Conservation (phyloP, 1,139 yeast genomes). For the Geotrichum aggregatum region DNA sequence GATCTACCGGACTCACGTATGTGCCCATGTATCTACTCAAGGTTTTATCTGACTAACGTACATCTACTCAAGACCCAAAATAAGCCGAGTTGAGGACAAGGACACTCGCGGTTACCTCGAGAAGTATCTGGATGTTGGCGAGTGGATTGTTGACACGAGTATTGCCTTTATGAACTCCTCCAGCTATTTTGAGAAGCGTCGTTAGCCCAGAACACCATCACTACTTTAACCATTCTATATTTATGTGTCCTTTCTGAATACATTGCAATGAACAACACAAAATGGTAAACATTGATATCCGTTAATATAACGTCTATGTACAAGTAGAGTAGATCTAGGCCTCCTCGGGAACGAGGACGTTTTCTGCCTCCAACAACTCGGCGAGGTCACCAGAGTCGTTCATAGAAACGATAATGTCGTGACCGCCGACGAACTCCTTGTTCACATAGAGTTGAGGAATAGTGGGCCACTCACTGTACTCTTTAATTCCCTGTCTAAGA, state of each 20-base stretch:
- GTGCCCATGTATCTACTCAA: conserved; percentile 26
- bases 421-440: conserved; percentile 92
- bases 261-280: neutral
- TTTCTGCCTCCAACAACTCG: conserved; percentile 71
- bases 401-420: conserved; percentile 91
- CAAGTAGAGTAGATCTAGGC: conserved; percentile 1
- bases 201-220: neutral
- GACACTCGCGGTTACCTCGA: conserved; percentile 57
- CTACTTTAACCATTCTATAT: neutral
- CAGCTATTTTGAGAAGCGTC: conserved; percentile 55
- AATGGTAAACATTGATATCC: neutral
- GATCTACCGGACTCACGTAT: conserved; percentile 75
- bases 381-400: conserved; percentile 88
- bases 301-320: conserved; percentile 1
- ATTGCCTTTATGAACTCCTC: conserved; percentile 71
- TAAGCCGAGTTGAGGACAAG: conserved; percentile 40
- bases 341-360: conserved; percentile 76
- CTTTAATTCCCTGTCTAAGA: conserved; percentile 88
- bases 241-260: neutral
- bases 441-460: conserved; percentile 59
- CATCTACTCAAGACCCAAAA: conserved; percentile 34
- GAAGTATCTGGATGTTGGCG: conserved; percentile 81
- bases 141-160: conserved; percentile 68
- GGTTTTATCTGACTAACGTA: conserved; percentile 30
- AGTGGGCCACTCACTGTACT: conserved; percentile 93